Evolutionary conservation across 306 rosid species (phyloP).

Genomic region (Calophaca sinica): DNA sequence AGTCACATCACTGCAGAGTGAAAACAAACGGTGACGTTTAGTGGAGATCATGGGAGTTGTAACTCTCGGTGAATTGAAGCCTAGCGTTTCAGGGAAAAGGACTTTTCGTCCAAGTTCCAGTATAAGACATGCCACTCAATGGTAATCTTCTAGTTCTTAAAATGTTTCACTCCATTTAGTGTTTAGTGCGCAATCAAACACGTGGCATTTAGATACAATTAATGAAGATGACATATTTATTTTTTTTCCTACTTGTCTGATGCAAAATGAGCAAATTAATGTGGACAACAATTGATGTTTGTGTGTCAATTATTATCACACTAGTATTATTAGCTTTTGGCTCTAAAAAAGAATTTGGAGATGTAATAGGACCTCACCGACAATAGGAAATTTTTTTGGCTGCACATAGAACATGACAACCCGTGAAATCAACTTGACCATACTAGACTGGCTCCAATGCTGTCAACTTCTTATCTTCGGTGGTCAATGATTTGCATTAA

Average conservation of each 20-base stretch:
- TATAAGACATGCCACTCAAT: conserved; percentile 96
- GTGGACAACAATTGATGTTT: conserved; percentile 47
- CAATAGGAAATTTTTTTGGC: conserved; percentile 47
- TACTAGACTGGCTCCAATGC: conserved; percentile 46
- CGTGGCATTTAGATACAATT: not conserved
- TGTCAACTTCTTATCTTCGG: conserved; percentile 18
- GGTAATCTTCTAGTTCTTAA: conserved; percentile 59
- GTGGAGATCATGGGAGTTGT: conserved; percentile 80
- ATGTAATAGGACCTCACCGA: conserved; percentile 43
- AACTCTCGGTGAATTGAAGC: conserved; percentile 90
- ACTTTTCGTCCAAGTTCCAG: conserved; percentile 86
- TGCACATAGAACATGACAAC: conserved; percentile 43
- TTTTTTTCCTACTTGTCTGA: too few species aligned
- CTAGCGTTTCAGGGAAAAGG: conserved; percentile 93
- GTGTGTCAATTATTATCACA: conserved; percentile 49
- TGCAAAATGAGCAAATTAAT: conserved; percentile 19
- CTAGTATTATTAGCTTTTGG: conserved; percentile 40
- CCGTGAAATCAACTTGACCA: conserved; percentile 40
- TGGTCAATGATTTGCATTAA: conserved; percentile 43
- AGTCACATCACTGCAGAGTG: too few species aligned
- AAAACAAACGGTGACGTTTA: not conserved
- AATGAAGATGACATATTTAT: not conserved
- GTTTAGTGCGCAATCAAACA: not conserved
- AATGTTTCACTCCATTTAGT: not conserved
- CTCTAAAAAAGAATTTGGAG: conserved; percentile 30